Evolutionary conservation across 2,329 filamentous ascomycete species (phyloP).

Genomic region (Pleoardoris graminearum): DNA sequence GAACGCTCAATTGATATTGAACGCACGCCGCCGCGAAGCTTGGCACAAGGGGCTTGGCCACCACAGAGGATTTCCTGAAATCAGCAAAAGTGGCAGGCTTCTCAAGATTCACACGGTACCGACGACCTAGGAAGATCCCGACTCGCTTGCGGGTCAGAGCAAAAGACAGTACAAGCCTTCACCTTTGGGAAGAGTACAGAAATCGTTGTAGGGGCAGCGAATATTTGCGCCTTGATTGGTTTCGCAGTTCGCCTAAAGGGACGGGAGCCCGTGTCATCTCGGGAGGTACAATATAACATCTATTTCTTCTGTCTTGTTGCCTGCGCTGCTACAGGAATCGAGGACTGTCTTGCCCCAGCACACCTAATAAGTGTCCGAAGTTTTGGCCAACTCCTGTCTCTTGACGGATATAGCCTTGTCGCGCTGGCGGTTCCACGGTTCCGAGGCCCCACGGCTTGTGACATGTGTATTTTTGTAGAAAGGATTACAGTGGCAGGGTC

Average conservation of each 20-base stretch:
- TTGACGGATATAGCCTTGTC: too few species aligned
- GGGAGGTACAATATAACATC: neutral
- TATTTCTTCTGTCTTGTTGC: neutral
- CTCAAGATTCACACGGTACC: neutral
- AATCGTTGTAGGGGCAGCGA: too few species aligned
- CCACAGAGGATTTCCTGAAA: neutral
- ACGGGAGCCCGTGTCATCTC: neutral
- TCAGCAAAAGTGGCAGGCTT: neutral
- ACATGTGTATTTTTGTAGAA: too few species aligned
- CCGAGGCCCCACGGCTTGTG: too few species aligned
- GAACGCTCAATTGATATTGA: neutral
- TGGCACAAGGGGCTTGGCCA: neutral
- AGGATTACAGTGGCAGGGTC: too few species aligned
- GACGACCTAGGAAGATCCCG: neutral
- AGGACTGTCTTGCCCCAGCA: too few species aligned
- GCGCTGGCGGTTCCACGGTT: too few species aligned
- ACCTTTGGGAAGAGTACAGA: neutral
- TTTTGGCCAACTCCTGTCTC: too few species aligned
- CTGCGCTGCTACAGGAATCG: too few species aligned
- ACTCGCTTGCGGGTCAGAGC: neutral
- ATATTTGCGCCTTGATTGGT: too few species aligned
- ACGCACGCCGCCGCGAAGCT: neutral
- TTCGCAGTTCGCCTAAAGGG: neutral
- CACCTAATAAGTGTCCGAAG: too few species aligned
- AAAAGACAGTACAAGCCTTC: neutral